Conservation (phyloP, 2,329 filamentous ascomycete genomes). For the Trichoderma guizhouense region DNA sequence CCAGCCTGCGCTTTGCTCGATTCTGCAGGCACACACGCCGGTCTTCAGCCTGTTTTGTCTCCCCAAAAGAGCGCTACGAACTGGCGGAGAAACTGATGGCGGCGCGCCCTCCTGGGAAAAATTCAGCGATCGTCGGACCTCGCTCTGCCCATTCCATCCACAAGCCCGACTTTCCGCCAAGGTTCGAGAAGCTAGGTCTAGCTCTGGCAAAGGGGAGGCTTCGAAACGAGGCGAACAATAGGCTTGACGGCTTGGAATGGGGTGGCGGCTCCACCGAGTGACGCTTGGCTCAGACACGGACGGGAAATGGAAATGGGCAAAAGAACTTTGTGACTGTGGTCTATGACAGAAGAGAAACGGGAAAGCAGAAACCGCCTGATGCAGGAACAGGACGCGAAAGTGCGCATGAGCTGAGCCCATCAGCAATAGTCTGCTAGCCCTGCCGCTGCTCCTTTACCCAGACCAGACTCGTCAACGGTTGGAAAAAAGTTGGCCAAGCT, state of each 20-base stretch:
- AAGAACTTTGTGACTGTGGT: neutral
- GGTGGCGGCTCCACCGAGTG: neutral
- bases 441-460: neutral
- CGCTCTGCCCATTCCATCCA: neutral
- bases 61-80: neutral
- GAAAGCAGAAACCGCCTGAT: neutral
- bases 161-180: neutral
- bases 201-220: neutral
- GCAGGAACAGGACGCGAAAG: constrained; percentile 5
- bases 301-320: constrained; percentile 1
- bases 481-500: neutral
- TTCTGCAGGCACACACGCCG: constrained; percentile 1
- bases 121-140: neutral
- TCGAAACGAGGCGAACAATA: neutral
- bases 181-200: constrained; percentile 6
- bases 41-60: neutral
- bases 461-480: neutral
- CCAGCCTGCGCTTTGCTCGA: constrained; percentile 6
- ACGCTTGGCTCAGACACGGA: constrained; percentile 12
- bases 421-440: neutral
- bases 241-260: constrained; percentile 12
- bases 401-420: constrained; percentile 9
- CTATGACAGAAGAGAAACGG: neutral
- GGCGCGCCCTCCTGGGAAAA: neutral
- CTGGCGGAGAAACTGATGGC: neutral